Conservation (phyloP, 2,329 filamentous ascomycete species). For the Cytospora piceae region DNA sequence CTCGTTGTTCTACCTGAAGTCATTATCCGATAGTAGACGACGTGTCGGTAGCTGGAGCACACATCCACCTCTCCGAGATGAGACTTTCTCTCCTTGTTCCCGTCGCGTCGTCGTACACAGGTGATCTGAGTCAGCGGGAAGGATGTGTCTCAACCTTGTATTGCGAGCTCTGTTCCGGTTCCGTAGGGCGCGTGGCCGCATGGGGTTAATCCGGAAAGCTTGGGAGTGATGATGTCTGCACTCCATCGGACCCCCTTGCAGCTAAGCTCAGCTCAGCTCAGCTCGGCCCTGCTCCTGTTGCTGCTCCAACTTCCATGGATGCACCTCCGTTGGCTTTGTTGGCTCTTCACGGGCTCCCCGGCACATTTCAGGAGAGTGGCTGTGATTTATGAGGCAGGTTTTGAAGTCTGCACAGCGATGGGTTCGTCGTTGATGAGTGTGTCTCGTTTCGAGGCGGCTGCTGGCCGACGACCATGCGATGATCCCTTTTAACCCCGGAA, state of each 20-base stretch:
- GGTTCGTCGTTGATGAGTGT: constrained; percentile 7
- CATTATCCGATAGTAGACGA: too few species aligned
- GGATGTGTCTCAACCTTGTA: not conserved
- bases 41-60: not conserved
- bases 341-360: not conserved
- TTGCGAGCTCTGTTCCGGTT: not conserved
- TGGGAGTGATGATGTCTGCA: not conserved
- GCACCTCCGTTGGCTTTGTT: not conserved
- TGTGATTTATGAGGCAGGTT: not conserved
- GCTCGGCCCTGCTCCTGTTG: not conserved
- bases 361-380: not conserved
- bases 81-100: not conserved
- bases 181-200: not conserved
- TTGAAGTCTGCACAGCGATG: not conserved
- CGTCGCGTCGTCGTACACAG: not conserved
- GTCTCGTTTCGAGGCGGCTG: constrained; percentile 23
- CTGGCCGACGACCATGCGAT: constrained; percentile 10
- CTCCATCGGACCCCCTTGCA: too few species aligned
- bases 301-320: not conserved
- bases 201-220: not conserved
- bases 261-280: not conserved
- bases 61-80: not conserved
- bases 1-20: too few species aligned
- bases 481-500: not conserved
- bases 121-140: not conserved